These are phyloP conservation scores for Avena sativa DNA, from an alignment of 176 grass and related monocot genomes.

Conservation along the genomic window DNA sequence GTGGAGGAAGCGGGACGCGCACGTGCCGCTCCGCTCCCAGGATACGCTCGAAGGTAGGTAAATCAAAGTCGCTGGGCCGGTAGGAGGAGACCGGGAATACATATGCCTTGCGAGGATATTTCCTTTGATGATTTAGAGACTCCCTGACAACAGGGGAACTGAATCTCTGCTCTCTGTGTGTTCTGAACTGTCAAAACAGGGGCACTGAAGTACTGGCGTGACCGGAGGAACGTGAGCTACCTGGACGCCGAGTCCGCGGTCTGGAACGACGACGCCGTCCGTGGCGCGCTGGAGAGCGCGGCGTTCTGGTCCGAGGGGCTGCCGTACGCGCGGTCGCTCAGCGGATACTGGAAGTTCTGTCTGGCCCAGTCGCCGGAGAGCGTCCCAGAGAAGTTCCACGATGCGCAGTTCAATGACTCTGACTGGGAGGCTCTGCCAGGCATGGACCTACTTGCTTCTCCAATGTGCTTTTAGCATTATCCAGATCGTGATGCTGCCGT, in stretches of 20 bases:
- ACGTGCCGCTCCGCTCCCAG: constrained; percentile 82
- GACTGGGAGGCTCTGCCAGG: constrained; percentile 83
- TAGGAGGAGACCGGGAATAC: no score
- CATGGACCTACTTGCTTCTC: constrained; percentile 31
- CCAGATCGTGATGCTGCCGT: neutral
- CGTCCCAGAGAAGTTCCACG: constrained; percentile 72
- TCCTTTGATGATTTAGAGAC: no score
- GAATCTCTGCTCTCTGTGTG: neutral
- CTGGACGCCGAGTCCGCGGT: constrained; percentile 65
- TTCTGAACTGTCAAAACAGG: constrained; percentile 46
- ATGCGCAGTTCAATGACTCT: constrained; percentile 71
- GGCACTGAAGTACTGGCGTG: constrained; percentile 86
- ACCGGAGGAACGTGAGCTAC: constrained; percentile 72
- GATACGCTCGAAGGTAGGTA: constrained; percentile 80
- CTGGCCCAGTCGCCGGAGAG: constrained; percentile 67
- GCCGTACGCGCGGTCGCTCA: constrained; percentile 76
- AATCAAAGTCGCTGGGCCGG: no score
- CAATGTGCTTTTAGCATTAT: neutral
- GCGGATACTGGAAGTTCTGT: constrained; percentile 89
- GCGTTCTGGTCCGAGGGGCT: constrained; percentile 72
- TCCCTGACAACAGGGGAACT: no score
- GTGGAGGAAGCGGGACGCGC: constrained; percentile 91
- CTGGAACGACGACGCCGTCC: constrained; percentile 78
- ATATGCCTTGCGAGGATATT: no score
- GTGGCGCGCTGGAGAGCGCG: constrained; percentile 64